A percentile compares a stretch with the other conserved stretches of the same genome.
These are phyloP conservation scores for Xerocomus minutiporus DNA, from an alignment of 1,284 basidiomycete species.

Conservation along the genomic window DNA sequence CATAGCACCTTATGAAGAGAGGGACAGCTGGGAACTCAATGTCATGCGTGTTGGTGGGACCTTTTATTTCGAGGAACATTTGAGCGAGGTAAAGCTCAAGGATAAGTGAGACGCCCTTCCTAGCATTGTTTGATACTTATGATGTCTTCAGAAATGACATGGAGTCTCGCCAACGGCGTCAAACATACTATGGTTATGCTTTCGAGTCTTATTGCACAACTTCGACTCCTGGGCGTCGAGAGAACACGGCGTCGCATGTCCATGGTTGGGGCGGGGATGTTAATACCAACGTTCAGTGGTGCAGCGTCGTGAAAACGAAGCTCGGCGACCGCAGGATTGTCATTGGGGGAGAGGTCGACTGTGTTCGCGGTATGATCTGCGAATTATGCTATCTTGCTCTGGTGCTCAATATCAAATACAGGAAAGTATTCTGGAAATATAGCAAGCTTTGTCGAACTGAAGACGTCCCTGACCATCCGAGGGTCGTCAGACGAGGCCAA, in stretches of 20 bases:
- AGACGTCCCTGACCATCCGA: slow-evolving; percentile 83
- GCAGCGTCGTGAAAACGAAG: slow-evolving; percentile 87
- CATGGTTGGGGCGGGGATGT: slow-evolving; percentile 82
- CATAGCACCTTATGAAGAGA: slow-evolving; percentile 76
- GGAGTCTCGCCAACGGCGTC: slow-evolving; percentile 52
- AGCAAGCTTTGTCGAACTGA: slow-evolving; percentile 81
- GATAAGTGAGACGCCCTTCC: slow-evolving; percentile 51
- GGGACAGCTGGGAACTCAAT: slow-evolving; percentile 82
- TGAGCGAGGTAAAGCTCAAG: slow-evolving; percentile 48
- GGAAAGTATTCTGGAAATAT: slow-evolving; percentile 56
- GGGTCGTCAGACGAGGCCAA: slow-evolving; percentile 62
- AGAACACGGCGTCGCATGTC: slow-evolving; percentile 17
- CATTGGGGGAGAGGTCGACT: slow-evolving; percentile 95
- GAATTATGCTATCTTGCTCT: background rate
- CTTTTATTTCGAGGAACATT: slow-evolving; percentile 82
- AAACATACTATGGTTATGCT: slow-evolving; percentile 75
- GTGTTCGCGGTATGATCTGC: slow-evolving; percentile 62
- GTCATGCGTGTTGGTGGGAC: slow-evolving; percentile 75
- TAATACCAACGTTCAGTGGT: slow-evolving; percentile 96
- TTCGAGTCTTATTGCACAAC: slow-evolving; percentile 87
- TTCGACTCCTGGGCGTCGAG: slow-evolving; percentile 26
- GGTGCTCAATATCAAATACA: slow-evolving; percentile 24
- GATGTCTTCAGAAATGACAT: slow-evolving; percentile 51
- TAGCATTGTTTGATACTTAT: slow-evolving; percentile 6
- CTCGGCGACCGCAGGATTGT: slow-evolving; percentile 78